Percentiles rank a stretch among this genome's conserved stretches.
Evolutionary conservation across 345 rosid species (phyloP).

Genomic region (rapeseed (Brassica napus)): Da-Ae NC_063445.1:58125001-58125500

Average conservation of each 20-base stretch:
- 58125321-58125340: slow-evolving; percentile 6
- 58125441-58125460: slow-evolving; percentile 26
- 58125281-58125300: slow-evolving; percentile 33
- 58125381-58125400: background rate
- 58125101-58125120: slow-evolving; percentile 43
- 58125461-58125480: slow-evolving; percentile 23
- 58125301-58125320: background rate
- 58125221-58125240: slow-evolving; percentile 30
- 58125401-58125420: background rate
- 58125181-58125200: slow-evolving; percentile 25
- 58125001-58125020: slow-evolving; percentile 78
- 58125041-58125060: slow-evolving; percentile 55
- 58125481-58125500: background rate
- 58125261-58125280: slow-evolving; percentile 15
- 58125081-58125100: slow-evolving; percentile 83
- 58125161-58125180: slow-evolving; percentile 41
- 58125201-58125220: too few species aligned
- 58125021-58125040: slow-evolving; percentile 38
- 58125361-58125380: background rate
- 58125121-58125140: slow-evolving; percentile 42
- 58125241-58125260: slow-evolving; percentile 29
- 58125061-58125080: slow-evolving; percentile 90
- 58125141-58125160: slow-evolving; percentile 72
- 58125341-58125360: slow-evolving; percentile 14
- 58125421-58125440: slow-evolving; percentile 30